Base-by-base conservation (phyloP, 2,329 filamentous ascomycete genomes). In the Shiraia sp. region DNA sequence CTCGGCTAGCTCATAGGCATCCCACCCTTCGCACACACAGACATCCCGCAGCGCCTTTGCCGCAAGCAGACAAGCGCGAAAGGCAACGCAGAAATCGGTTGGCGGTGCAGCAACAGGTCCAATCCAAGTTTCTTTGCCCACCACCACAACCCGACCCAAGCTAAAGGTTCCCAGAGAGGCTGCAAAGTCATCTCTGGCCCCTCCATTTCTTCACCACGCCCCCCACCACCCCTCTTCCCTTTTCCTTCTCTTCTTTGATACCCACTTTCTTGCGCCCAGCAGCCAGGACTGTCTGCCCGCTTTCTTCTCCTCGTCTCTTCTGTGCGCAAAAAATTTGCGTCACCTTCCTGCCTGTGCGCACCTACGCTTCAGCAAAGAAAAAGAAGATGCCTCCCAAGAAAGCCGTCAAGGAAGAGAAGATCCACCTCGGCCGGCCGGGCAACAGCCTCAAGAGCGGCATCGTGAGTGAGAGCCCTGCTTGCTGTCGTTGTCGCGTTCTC, bases 371-470 rank as follows among this genome's bases (percentile, higher is more conserved):
- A 59, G 76, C 79, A 49, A 78, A 75, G 64, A 76, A 79, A 70
- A 85, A 80, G 71, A 90, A 83, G 72, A 99, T 99, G 93, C 80
- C 90, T 75, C 93, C 93, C 72, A 99, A 99, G 82, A 97, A 97
- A 78, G 78, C 76, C 39, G 86, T 84, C 63, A 84, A 89, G 65
- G 88, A 96, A 81, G 88, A 97, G 81, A 97, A 97, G 85, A 81
- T 97, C 74, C 85, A 93, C 61, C 81, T 99, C 74, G 93, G 93
- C 74, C 82, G 93, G 71, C 93, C 93, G 57, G 93, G 93, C 69
- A 99, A 99, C 82, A 97, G 84, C 77, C 75, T 99, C 75, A 99
- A 97, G 84, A 96, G 90, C 79, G 95, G 93, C 78, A 99, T 99
- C 76, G 82, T 85, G 81, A 84, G 93, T 95, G 80, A 75, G 83